A percentile compares a stretch with the other conserved stretches of the same genome.
Conservation (phyloP, 2,329 filamentous ascomycete genomes). For the Neophaeococcomyces aloes region DNA sequence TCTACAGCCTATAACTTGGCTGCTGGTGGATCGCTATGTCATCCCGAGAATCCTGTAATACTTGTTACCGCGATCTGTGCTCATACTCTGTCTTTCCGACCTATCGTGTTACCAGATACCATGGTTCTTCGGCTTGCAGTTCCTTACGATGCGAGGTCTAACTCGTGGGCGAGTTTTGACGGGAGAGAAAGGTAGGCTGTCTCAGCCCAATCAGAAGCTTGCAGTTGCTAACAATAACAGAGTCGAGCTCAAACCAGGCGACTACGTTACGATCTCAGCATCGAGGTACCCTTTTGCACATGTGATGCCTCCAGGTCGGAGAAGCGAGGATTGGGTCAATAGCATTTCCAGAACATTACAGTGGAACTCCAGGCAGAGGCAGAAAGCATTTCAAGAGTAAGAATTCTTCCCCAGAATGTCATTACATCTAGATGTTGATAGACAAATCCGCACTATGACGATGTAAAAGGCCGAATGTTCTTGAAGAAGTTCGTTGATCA, state of each 20-base stretch:
- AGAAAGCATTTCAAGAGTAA: slow-evolving; percentile 31
- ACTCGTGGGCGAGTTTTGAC: slow-evolving; percentile 96
- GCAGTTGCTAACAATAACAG: slow-evolving; percentile 23
- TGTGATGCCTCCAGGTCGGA: slow-evolving; percentile 34
- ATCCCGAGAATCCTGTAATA: slow-evolving; percentile 94
- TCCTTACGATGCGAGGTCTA: slow-evolving; percentile 83
- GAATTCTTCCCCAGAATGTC: slow-evolving; percentile 7
- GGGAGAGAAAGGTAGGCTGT: slow-evolving; percentile 62
- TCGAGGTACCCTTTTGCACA: slow-evolving; percentile 43
- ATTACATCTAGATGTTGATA: neutral
- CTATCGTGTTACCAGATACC: slow-evolving; percentile 93
- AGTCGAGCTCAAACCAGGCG: slow-evolving; percentile 38
- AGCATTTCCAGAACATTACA: slow-evolving; percentile 42
- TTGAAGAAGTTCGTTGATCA: too few relatives aligned
- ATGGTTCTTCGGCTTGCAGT: slow-evolving; percentile 88
- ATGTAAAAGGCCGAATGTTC: too few relatives aligned
- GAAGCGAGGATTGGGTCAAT: slow-evolving; percentile 41
- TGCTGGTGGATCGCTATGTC: slow-evolving; percentile 86
- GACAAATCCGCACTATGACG: neutral
- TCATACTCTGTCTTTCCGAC: slow-evolving; percentile 87
- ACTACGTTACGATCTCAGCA: slow-evolving; percentile 44
- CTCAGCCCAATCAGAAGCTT: neutral
- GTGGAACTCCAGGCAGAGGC: slow-evolving; percentile 40
- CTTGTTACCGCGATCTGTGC: slow-evolving; percentile 89
- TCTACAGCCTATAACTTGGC: slow-evolving; percentile 94